Evolutionary conservation across 495 filamentous ascomycete genomes (phyloP), one percentile per base, ranked within the genome.

Genomic region (Eremomyces bilateralis): DNA sequence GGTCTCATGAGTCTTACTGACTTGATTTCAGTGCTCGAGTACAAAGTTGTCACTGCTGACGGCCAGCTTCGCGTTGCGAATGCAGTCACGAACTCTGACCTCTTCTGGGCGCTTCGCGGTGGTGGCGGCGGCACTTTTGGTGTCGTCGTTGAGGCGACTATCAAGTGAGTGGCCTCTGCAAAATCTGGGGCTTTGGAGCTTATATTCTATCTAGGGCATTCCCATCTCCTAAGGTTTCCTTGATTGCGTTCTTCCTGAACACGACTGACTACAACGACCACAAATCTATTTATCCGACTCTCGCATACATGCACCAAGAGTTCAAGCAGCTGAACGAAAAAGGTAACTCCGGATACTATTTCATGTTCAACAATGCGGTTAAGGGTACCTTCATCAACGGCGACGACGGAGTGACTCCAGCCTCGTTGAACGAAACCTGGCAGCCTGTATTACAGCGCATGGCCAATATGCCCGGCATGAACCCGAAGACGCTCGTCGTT

Each of bases 31-130:
- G 32, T 34, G 11, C 6, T 34, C 18, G 18, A 34, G 18, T 34
- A 20, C 32, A 20, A 34, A 16, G 32, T 34, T 6, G 18, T 34
- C 4, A 34, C 32, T 20, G 10, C 32, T 4, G 10, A 16, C 24
- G 32, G 32, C 10, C 11, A 34, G 5, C 13, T 5, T n/a, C 13
- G 24, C 12, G 15, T 20, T 5, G 32, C 17, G 4, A 34, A 34
- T 15, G 11, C 18, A 4, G 20, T 17, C 32, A 34, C 32, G 15
- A 38, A 38, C 16, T 10, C 12, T 15, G 35, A 37, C 16, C 35
- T 37, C 25, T 37, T 37, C 35, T 37, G 35, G 35, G 35, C 22
- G 4, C 10, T 37, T 6, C 18, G 35, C 10, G 35, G 35, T 27
- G 35, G 15, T 11, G 35, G 35, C n/a, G n/a, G n/a, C n/a, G 20